Evolutionary conservation across 148 eudicot species (phyloP).

Genomic region (Rhododendron mucronatum): DNA sequence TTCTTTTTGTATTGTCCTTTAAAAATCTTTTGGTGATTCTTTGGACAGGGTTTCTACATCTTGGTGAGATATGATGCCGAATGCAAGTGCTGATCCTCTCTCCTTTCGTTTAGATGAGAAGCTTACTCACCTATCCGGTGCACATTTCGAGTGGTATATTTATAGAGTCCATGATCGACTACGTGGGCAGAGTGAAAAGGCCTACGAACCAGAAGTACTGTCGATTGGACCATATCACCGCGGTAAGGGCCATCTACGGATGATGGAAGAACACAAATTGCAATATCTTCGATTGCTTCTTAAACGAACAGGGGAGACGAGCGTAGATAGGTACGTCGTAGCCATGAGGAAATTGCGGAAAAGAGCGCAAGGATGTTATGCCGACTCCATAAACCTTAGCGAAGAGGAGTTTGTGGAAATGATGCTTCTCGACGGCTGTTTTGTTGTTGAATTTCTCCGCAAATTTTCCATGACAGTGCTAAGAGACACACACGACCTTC

Average conservation of each 20-base stretch:
- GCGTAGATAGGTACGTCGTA: not conserved
- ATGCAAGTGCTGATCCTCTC: not conserved
- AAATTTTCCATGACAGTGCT: not conserved
- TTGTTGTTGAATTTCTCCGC: constrained; percentile 21
- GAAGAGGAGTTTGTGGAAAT: constrained; percentile 22
- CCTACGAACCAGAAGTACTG: constrained; percentile 19
- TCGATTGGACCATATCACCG: constrained; percentile 31
- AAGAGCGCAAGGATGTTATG: constrained; percentile 14
- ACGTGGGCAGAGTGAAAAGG: constrained; percentile 9
- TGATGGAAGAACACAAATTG: constrained; percentile 24
- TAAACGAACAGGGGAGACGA: not conserved
- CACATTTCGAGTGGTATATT: constrained; percentile 3
- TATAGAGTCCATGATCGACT: constrained; percentile 11
- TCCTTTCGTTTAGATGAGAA: not conserved
- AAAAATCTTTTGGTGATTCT: not conserved
- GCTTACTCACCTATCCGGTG: not conserved
- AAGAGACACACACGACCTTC: constrained; percentile 8
- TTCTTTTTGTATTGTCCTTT: too few species aligned
- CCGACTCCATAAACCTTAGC: not conserved
- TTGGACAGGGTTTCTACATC: not conserved
- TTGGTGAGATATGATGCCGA: not conserved
- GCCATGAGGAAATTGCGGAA: constrained; percentile 9
- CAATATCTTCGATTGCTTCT: constrained; percentile 9
- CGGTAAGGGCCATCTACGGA: not conserved
- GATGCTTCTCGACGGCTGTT: constrained; percentile 25